Percentiles rank a stretch among this genome's conserved stretches.
These are phyloP conservation scores for Candida neerlandica DNA, from an alignment of 1,139 yeast species.

Conservation along the genomic window DNA sequence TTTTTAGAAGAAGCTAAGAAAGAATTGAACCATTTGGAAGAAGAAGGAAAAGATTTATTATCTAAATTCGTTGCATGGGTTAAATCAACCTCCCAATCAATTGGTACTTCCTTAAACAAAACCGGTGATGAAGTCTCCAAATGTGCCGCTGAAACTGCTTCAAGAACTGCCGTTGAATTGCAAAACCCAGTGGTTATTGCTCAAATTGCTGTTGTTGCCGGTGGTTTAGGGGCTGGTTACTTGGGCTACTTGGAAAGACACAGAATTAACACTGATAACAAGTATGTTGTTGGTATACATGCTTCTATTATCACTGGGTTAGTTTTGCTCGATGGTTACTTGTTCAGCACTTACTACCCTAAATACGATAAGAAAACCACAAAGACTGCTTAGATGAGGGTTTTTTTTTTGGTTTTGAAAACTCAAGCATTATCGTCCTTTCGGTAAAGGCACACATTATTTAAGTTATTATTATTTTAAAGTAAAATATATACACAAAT, in stretches of 20 bases:
- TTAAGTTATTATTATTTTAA: not conserved
- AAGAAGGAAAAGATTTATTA: slow-evolving; percentile 26
- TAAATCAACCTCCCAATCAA: slow-evolving; percentile 8
- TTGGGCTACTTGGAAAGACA: slow-evolving; percentile 57
- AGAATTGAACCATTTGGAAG: slow-evolving; percentile 30
- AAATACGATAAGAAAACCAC: slow-evolving; percentile 18
- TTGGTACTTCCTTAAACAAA: slow-evolving; percentile 14
- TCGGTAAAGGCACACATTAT: not conserved
- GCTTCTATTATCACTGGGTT: slow-evolving; percentile 58
- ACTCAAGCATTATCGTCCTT: not conserved
- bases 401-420: not conserved
- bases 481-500: not conserved
- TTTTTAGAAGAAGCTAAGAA: slow-evolving; percentile 19
- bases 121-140: slow-evolving; percentile 14
- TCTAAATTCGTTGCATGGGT: slow-evolving; percentile 19
- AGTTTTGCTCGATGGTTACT: slow-evolving; percentile 54
- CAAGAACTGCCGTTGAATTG: slow-evolving; percentile 39
- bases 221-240: slow-evolving; percentile 52
- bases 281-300: slow-evolving; percentile 52
- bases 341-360: slow-evolving; percentile 53
- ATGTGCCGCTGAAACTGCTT: slow-evolving; percentile 14
- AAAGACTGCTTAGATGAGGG: not conserved
- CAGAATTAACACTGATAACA: slow-evolving; percentile 48
- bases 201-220: slow-evolving; percentile 54
- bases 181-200: slow-evolving; percentile 65